Conservation (phyloP, 176 grass and related monocot species). For the Zizania latifolia region DNA sequence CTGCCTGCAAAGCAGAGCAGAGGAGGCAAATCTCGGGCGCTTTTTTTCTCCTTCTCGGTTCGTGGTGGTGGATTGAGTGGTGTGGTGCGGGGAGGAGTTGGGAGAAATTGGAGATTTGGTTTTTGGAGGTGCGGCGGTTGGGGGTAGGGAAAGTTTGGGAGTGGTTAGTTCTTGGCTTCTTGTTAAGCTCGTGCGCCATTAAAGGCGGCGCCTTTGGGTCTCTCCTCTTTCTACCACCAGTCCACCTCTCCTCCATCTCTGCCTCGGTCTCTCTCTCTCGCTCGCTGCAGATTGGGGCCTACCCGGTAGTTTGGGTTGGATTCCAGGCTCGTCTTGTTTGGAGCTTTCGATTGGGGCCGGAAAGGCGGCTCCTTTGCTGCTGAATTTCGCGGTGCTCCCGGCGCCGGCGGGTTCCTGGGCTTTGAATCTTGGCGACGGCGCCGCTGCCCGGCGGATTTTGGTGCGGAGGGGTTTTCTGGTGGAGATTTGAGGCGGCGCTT, state of each 20-base stretch:
- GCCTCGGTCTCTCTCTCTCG: background rate
- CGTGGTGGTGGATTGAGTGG: constrained; percentile 17
- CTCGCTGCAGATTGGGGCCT: constrained; percentile 17
- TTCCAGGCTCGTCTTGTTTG: background rate
- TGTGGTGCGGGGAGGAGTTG: constrained; percentile 6
- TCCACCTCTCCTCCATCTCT: background rate
- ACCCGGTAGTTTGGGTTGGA: background rate
- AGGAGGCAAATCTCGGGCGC: constrained; percentile 18
- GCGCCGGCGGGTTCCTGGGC: background rate
- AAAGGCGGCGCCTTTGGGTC: constrained; percentile 21
- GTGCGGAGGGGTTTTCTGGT: too few species aligned
- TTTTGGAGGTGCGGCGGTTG: constrained; percentile 33
- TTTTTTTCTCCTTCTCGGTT: background rate
- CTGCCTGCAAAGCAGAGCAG: background rate
- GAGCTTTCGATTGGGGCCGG: background rate
- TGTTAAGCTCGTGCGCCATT: constrained; percentile 39
- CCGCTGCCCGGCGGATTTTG: too few species aligned
- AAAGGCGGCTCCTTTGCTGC: constrained; percentile 1
- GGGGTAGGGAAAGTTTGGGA: background rate
- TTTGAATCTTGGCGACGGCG: constrained; percentile 5
- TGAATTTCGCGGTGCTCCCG: constrained; percentile 28
- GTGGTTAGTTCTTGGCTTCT: constrained; percentile 46
- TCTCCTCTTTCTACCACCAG: background rate
- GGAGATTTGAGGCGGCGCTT: too few species aligned
- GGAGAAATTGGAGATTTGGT: constrained; percentile 47